phyloP scores from a whole-genome alignment of 2,329 filamentous ascomycete species.

The Fusarium sp. region DNA sequence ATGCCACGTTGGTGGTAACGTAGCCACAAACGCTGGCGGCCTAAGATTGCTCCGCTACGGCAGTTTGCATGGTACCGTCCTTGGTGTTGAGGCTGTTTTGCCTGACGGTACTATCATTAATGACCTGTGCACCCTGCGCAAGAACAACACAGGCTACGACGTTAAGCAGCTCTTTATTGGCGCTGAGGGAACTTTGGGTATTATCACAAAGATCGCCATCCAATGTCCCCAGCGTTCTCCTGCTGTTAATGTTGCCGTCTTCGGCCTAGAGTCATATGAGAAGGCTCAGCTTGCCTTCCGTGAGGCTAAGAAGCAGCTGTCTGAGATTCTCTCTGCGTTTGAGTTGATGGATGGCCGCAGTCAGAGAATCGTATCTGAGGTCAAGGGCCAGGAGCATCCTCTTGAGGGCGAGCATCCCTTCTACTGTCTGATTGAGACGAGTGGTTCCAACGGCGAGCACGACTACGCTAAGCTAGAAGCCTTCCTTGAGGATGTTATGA shows the following conservation, averaged over 20 bases:
- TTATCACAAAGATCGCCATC: conserved; percentile 92
- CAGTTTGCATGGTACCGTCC: conserved; percentile 91
- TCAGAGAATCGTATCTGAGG: conserved; percentile 81
- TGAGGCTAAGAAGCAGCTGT: conserved; percentile 90
- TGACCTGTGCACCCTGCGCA: conserved; percentile 88
- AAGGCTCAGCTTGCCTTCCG: conserved; percentile 89
- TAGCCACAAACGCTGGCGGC: conserved; percentile 95
- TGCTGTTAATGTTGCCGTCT: conserved; percentile 94
- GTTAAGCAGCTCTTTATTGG: conserved; percentile 97
- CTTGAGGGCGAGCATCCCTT: conserved; percentile 90
- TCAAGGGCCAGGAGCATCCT: conserved; percentile 83
- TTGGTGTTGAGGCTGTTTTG: conserved; percentile 93
- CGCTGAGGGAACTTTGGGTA: conserved; percentile 92
- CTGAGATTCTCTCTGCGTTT: conserved; percentile 96
- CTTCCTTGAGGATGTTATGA: conserved; percentile 94
- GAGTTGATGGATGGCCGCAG: conserved; percentile 94
- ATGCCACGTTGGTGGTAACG: conserved; percentile 95
- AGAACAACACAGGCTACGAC: conserved; percentile 99
- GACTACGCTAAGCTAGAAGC: conserved; percentile 91
- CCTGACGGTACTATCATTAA: conserved; percentile 94
- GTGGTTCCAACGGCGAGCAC: conserved; percentile 93
- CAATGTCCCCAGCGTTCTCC: conserved; percentile 89
- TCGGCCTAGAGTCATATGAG: conserved; percentile 91
- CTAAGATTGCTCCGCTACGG: conserved; percentile 92
- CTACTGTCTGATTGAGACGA: conserved; percentile 97